phyloP scores from a whole-genome alignment of 2,329 filamentous ascomycete genomes.

The Macrophomina pseudophaseolina region DNA sequence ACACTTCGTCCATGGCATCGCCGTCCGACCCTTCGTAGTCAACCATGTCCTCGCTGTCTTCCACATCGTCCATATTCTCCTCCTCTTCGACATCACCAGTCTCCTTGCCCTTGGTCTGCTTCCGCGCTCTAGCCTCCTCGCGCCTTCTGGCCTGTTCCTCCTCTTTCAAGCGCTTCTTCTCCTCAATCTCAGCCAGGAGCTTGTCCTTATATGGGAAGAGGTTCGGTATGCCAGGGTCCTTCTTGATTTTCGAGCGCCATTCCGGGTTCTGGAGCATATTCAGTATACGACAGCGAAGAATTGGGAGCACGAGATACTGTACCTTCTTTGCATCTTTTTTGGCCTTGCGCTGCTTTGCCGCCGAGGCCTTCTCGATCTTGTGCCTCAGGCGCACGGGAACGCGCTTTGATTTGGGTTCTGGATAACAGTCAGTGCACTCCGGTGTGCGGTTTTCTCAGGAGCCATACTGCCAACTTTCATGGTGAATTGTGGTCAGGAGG shows the following conservation, averaged over 20 bases:
- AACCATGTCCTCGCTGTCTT: conserved; percentile 44
- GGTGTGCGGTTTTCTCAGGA: too few species aligned
- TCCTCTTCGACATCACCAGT: conserved; percentile 57
- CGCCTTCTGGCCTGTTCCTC: conserved; percentile 72
- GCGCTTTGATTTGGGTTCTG: conserved; percentile 95
- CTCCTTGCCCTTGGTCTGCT: conserved; percentile 42
- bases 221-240: conserved; percentile 97
- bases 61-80: conserved; percentile 50
- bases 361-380: conserved; percentile 93
- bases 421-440: conserved; percentile 15
- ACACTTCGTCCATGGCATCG: conserved; percentile 61
- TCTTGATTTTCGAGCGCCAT: conserved; percentile 95
- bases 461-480: conserved; percentile 52
- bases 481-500: conserved; percentile 30
- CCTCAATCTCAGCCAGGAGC: conserved; percentile 92
- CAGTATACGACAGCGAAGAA: conserved; percentile 27
- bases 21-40: conserved; percentile 59
- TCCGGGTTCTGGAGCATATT: conserved; percentile 73
- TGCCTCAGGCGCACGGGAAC: conserved; percentile 85
- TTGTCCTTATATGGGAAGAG: conserved; percentile 97
- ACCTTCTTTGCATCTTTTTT: conserved; percentile 87
- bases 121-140: conserved; percentile 66
- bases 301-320: conserved; percentile 8
- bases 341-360: conserved; percentile 87
- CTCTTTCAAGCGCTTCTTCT: conserved; percentile 77